Percentiles rank a stretch among this genome's conserved stretches.
phyloP scores from a whole-genome alignment of 371 early-diverging fungal species.

The Furculomyces boomerangus region DNA sequence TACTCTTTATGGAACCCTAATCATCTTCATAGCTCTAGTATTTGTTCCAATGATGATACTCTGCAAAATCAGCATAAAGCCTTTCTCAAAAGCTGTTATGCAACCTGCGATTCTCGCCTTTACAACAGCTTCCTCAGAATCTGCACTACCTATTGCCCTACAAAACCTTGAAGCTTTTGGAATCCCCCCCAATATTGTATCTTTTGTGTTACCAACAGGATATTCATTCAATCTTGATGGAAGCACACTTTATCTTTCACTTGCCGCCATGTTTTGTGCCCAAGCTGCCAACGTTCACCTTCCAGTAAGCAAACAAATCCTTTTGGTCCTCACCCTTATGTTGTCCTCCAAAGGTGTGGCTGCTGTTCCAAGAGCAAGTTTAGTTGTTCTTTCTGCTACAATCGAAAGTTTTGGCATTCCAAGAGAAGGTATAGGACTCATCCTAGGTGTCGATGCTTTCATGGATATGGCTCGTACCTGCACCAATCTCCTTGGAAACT shows the following conservation, averaged over 20 bases:
- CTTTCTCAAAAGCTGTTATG: slow-evolving; percentile 31
- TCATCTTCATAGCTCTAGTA: slow-evolving; percentile 36
- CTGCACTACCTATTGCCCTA: slow-evolving; percentile 57
- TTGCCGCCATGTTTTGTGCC: slow-evolving; percentile 43
- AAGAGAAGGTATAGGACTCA: slow-evolving; percentile 31
- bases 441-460: slow-evolving; percentile 55
- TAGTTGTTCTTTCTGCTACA: slow-evolving; percentile 38
- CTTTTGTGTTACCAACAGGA: slow-evolving; percentile 60
- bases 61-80: slow-evolving; percentile 31
- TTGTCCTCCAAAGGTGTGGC: slow-evolving; percentile 65
- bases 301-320: slow-evolving; percentile 38
- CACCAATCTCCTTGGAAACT: slow-evolving; percentile 55
- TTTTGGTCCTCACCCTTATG: slow-evolving; percentile 55
- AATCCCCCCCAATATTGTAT: slow-evolving; percentile 45
- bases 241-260: slow-evolving; percentile 50
- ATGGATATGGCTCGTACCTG: slow-evolving; percentile 67
- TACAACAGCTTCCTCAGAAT: slow-evolving; percentile 68
- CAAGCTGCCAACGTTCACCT: slow-evolving; percentile 42
- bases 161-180: slow-evolving; percentile 54
- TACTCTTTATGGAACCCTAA: slow-evolving; percentile 37
- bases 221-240: slow-evolving; percentile 75
- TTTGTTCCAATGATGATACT: slow-evolving; percentile 45
- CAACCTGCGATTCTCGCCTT: slow-evolving; percentile 64
- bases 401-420: slow-evolving; percentile 36
- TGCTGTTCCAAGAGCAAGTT: slow-evolving; percentile 56